Conservation (phyloP, 2,329 filamentous ascomycete genomes). For the Lecanicillium sp. region DNA sequence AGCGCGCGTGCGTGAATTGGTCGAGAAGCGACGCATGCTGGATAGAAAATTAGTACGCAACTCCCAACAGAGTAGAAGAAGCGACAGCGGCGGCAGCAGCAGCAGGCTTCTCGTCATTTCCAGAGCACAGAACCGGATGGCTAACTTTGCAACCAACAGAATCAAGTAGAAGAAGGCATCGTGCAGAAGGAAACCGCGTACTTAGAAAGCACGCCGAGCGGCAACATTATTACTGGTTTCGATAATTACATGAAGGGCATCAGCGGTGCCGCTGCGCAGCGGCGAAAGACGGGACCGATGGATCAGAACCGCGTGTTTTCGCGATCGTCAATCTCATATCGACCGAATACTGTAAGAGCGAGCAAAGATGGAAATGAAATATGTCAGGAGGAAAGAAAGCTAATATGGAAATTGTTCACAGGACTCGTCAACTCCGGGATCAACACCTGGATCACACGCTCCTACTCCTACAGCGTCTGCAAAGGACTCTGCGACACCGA, state of each 20-base stretch:
- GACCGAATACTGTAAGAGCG: conserved; percentile 30
- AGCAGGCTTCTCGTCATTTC: neutral
- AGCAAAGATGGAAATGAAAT: conserved; percentile 5
- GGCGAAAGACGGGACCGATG: conserved; percentile 55
- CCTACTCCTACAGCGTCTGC: conserved; percentile 51
- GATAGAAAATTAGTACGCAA: conserved; percentile 28
- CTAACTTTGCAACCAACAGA: conserved; percentile 18
- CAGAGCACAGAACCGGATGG: no score
- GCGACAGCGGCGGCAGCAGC: no score
- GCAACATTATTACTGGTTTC: conserved; percentile 96
- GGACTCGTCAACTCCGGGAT: conserved; percentile 36
- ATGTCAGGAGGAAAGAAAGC: conserved; percentile 18
- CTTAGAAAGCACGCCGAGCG: conserved; percentile 78
- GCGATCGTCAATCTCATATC: conserved; percentile 54
- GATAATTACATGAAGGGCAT: conserved; percentile 95
- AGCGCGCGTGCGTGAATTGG: conserved; percentile 36
- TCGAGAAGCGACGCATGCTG: conserved; percentile 33
- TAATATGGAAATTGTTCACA: conserved; percentile 14
- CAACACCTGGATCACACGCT: conserved; percentile 38
- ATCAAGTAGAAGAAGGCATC: conserved; percentile 66
- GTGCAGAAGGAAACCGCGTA: conserved; percentile 77
- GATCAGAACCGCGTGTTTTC: conserved; percentile 71
- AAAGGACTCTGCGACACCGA: conserved; percentile 47
- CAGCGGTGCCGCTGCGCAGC: conserved; percentile 51
- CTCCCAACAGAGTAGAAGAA: no score